Evolutionary conservation across 768 basidiomycete species (phyloP).

Genomic region (Strobilomyces dryophilus): DNA sequence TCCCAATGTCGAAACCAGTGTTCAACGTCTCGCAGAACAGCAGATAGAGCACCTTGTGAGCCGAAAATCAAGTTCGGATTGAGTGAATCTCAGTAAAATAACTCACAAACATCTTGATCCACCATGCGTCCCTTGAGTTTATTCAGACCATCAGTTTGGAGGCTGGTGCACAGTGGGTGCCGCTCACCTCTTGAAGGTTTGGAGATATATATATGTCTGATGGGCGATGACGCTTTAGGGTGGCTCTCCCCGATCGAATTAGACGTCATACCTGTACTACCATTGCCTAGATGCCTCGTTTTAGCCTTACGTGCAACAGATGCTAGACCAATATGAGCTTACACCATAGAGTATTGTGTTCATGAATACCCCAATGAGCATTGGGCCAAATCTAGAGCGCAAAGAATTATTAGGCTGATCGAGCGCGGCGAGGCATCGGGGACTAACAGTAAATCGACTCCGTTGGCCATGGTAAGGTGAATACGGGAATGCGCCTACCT

Average conservation of each 20-base stretch:
- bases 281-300: background rate
- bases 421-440: background rate
- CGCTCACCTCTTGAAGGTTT: slow-evolving; percentile 36
- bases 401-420: slow-evolving; percentile 33
- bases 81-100: background rate
- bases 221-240: background rate
- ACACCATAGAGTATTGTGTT: slow-evolving; percentile 19
- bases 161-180: background rate
- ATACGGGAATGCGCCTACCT: background rate
- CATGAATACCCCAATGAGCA: slow-evolving; percentile 15
- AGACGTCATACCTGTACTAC: slow-evolving; percentile 13
- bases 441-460: slow-evolving; percentile 1
- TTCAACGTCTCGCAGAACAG: slow-evolving; percentile 48
- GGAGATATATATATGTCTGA: slow-evolving; percentile 47
- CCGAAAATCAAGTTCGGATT: background rate
- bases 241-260: background rate
- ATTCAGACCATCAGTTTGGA: background rate
- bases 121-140: slow-evolving; percentile 38
- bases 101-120: slow-evolving; percentile 46
- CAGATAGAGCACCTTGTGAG: slow-evolving; percentile 38
- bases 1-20: slow-evolving; percentile 41
- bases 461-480: background rate
- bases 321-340: background rate
- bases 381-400: slow-evolving; percentile 32
- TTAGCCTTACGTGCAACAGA: background rate